A percentile compares a stretch with the other conserved stretches of the same genome.
phyloP scores from a whole-genome alignment of 129 eudicot species.

The Cynara cardunculus region DNA sequence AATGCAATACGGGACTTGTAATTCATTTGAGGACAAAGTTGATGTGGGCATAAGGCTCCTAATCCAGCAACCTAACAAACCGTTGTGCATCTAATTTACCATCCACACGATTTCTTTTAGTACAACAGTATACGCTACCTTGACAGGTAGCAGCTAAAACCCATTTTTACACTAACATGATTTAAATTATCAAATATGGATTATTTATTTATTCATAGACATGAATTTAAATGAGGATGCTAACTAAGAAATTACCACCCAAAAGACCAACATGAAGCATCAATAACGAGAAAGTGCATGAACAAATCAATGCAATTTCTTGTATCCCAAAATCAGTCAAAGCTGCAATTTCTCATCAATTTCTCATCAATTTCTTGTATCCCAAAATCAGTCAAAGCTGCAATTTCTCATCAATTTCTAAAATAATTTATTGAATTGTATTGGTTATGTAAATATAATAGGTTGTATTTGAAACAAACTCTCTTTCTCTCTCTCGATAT shows the following conservation, averaged over 20 bases:
- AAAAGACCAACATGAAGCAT: not conserved
- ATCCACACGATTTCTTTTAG: no score
- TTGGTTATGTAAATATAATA: no score
- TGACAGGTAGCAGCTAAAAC: no score
- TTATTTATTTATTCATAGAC: no score
- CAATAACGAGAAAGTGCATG: not conserved
- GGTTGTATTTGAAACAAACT: no score
- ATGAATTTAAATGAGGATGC: not conserved
- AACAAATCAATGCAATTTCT: conserved; percentile 2
- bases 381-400: no score
- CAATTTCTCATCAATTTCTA: no score
- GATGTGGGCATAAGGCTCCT: not conserved
- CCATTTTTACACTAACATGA: not conserved
- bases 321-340: not conserved
- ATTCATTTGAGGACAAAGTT: not conserved
- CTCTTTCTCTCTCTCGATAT: no score
- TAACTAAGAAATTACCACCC: not conserved
- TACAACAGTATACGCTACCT: no score
- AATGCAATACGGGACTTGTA: no score
- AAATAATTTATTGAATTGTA: no score
- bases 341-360: not conserved
- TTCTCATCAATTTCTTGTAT: not conserved
- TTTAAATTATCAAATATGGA: not conserved
- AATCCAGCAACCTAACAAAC: no score
- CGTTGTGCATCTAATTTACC: not conserved